phyloP scores from a whole-genome alignment of 73 alveolate genomes.

The Paramecium sexaurelia region DNA sequence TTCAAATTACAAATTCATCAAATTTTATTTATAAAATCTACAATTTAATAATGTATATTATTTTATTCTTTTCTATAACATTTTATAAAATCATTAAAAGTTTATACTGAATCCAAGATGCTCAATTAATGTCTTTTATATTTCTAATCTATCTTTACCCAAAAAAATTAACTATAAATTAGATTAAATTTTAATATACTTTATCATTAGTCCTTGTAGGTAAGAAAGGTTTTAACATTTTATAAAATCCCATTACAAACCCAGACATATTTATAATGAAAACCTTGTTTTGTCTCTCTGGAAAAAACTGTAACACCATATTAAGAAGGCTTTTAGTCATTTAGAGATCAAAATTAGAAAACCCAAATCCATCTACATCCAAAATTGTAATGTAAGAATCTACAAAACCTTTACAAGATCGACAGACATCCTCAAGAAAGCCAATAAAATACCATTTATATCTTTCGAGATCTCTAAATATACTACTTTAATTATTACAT shows the following conservation, averaged over 20 bases:
- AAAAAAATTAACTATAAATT: neutral
- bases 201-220: constrained; percentile 54
- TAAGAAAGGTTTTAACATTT: constrained; percentile 44
- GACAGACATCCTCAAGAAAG: constrained; percentile 41
- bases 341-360: constrained; percentile 35
- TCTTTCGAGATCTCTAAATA: constrained; percentile 1
- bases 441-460: constrained; percentile 24
- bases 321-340: constrained; percentile 45
- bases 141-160: constrained; percentile 24
- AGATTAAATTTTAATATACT: neutral
- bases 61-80: neutral
- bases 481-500: neutral
- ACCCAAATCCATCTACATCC: constrained; percentile 52
- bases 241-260: constrained; percentile 44
- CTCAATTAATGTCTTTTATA: neutral
- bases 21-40: no score
- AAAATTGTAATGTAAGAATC: constrained; percentile 37
- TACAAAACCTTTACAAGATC: constrained; percentile 39
- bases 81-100: neutral
- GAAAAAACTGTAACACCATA: constrained; percentile 20
- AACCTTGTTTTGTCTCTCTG: constrained; percentile 34
- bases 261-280: constrained; percentile 29
- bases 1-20: no score
- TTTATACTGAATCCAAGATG: constrained; percentile 8
- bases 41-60: no score